Base-by-base conservation (phyloP, 2,329 filamentous ascomycete species). In the Hypoxylon sp. region DNA sequence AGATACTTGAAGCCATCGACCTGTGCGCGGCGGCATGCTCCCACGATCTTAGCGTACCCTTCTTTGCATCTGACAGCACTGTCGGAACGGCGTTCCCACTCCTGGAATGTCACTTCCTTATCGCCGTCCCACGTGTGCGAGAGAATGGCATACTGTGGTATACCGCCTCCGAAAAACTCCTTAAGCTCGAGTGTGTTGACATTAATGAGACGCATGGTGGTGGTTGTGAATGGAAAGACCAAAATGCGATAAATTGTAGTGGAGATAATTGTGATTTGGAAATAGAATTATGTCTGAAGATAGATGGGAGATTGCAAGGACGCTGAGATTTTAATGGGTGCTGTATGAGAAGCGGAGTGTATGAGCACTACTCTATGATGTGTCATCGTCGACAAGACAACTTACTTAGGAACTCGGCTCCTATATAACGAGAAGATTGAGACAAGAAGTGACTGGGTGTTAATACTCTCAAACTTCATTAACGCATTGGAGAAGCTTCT, bases 101-200 rank as follows among this genome's bases (percentile, higher is more conserved):
- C 77, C 52, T 78, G 69, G 44, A 80, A 76, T 1, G 76, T 78
- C 22, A 81, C 74, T 60, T 80, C 80, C n/a, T 76, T 73, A 24
- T 67, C 59, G 13, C 68, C 63, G 1, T 73, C 75, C 80, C 80
- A 82, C 0, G 77, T 79, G 59, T 82, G 81, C 0, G 80, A 82
- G 13, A 83, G 77, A 46, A 82, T 82, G 8, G 80, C 80, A 52
- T 82, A 83, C 2, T 55, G 69, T 0, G 78, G 79, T 2, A 73
- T 75, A 14, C 70, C 52, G 4, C 66, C 22, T 3, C 73, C 71
- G 61, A 75, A 70, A 59, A 80, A 78, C 52, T 79, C 77, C 37
- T 76, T 67, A 24, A 82, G 70, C 58, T 78, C 65, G 44, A 76
- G 72, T 19, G 77, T 82, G 5, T 74, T 69, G 13, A 78, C 74